Evolutionary conservation across 371 early-diverging fungal species (phyloP), one percentile per base, ranked within the genome.

Genomic region (Mortierella sp.): DNA sequence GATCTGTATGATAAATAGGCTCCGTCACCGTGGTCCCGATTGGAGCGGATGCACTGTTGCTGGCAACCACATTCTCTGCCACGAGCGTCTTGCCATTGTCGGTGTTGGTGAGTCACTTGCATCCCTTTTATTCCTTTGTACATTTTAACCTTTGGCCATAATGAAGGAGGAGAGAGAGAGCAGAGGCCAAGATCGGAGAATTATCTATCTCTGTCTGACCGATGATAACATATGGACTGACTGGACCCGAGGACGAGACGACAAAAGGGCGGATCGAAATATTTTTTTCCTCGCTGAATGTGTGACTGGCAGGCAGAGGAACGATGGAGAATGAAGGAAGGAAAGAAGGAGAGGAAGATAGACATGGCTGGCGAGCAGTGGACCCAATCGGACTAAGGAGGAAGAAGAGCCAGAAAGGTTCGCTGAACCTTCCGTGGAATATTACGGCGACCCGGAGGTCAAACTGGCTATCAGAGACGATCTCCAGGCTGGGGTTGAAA

Each of bases 21-120:
- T 99, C 65, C 93, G 99, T 81, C 99, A 99, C 87, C 96, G 99
- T 87, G 99, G 99, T 49, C 99, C 99, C 49, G 98, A 99, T 90
- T 98, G 98, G 98, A 95, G 94, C 88, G 99, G 99, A 55, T 95
- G 95, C 90, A 90, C 91, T 48, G 90, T 95, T 56, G 87, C 89
- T 46, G 95, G 93, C 76, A 95, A 96, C 92, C 92, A 94, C 91
- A 95, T 98, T 79, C 88, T 99, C 60, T 95, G 96, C 90, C 99
- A 99, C 87, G 99, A 99, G 89, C 97, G 99, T 89, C 89, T 99
- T 75, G 98, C 99, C 71, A 99, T 99, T 87, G 98, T 98, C 72
- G 99, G 99, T 87, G 95, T 98, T 80, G 96, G 97, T 96, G 90
- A 88, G 94, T 90, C 70, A 49, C 18, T 49, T 49, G 18, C 14